These are phyloP conservation scores for Mycena rebaudengoi DNA, from an alignment of 768 basidiomycete species.

Conservation along the genomic window DNA sequence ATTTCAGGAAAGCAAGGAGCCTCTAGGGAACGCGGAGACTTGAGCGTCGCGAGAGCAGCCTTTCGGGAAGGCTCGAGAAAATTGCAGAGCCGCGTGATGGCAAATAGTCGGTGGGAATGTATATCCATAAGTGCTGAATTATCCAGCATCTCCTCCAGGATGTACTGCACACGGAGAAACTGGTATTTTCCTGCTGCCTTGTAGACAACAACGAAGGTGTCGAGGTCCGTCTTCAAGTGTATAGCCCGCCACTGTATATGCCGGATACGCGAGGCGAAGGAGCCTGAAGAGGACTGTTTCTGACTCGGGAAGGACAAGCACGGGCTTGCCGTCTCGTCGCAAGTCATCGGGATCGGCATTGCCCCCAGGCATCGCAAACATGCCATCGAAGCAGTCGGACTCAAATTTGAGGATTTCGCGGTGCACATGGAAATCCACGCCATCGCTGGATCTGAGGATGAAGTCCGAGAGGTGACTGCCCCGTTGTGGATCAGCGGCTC, in stretches of 20 bases:
- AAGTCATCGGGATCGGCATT: too few relatives aligned
- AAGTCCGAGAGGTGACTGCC: background rate
- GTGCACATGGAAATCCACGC: conserved; percentile 9
- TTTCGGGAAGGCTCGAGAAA: background rate
- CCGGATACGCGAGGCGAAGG: background rate
- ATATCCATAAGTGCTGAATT: background rate
- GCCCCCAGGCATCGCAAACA: background rate
- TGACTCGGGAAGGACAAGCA: background rate
- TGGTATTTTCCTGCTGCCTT: background rate
- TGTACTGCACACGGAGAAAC: background rate
- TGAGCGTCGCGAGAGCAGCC: background rate
- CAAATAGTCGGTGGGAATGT: background rate
- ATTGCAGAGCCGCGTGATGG: background rate
- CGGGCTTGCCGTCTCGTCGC: background rate
- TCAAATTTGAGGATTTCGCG: conserved; percentile 2
- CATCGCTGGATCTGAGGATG: conserved; percentile 3
- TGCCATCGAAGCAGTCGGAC: conserved; percentile 1
- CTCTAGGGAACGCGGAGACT: background rate
- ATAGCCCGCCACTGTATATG: background rate
- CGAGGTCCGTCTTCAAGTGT: background rate
- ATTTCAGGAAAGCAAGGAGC: background rate
- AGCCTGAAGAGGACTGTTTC: background rate
- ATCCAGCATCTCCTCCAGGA: background rate
- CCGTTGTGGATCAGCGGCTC: background rate
- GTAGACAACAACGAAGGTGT: background rate